phyloP scores from a whole-genome alignment of 306 rosid genomes.

The Argentina anserina region DNA sequence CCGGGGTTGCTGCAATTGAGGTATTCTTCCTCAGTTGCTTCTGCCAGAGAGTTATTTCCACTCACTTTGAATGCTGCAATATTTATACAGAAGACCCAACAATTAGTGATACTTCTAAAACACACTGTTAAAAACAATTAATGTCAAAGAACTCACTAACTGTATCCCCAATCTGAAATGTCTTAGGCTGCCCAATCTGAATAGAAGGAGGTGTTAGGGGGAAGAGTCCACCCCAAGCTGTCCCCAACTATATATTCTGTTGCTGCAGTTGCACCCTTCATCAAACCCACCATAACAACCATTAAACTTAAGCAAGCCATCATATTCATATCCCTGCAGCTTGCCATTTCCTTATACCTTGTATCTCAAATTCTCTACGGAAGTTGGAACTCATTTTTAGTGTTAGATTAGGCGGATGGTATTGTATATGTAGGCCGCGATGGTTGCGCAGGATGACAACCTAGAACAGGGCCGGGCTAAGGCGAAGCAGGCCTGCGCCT shows the following conservation, averaged over 20 bases:
- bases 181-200: constrained; percentile 24
- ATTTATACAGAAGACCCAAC: not conserved
- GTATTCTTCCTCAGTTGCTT: constrained; percentile 16
- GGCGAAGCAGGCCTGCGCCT: too few relatives aligned
- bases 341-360: not conserved
- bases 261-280: constrained; percentile 18
- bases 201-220: constrained; percentile 22
- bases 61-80: constrained; percentile 34
- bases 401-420: not conserved
- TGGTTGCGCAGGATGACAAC: not conserved
- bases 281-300: not conserved
- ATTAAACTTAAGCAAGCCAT: constrained; percentile 8
- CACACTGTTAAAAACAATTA: not conserved
- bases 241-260: constrained; percentile 18
- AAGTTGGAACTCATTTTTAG: not conserved
- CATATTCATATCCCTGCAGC: not conserved
- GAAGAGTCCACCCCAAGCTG: constrained; percentile 23
- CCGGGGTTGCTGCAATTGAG: constrained; percentile 14
- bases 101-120: not conserved
- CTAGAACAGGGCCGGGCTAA: too few relatives aligned
- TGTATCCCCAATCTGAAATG: constrained; percentile 17
- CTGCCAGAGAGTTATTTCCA: not conserved
- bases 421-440: not conserved
- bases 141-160: constrained; percentile 7
- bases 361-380: not conserved